These are phyloP conservation scores for Rhynchosporium secalis DNA, from an alignment of 2,329 filamentous ascomycete species.

Conservation along the genomic window DNA sequence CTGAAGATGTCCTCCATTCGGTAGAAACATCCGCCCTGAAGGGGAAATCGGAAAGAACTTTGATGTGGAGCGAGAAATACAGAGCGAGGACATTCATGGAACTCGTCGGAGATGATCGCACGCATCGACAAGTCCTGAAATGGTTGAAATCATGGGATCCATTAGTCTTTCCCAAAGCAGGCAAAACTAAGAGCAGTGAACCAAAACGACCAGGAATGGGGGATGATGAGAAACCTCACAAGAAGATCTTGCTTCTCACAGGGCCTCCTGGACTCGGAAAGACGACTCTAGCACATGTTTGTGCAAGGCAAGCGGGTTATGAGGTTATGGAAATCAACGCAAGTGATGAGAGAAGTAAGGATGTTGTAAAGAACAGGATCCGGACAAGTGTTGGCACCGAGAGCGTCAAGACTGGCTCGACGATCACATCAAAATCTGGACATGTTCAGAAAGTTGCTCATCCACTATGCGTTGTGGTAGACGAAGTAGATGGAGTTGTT, in stretches of 20 bases:
- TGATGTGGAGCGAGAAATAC: slow-evolving; percentile 98
- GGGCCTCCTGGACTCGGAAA: slow-evolving; percentile 94
- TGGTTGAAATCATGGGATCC: slow-evolving; percentile 96
- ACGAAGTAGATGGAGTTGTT: slow-evolving; percentile 95
- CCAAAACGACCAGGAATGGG: slow-evolving; percentile 45
- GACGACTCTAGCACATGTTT: slow-evolving; percentile 94
- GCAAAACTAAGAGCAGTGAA: slow-evolving; percentile 55
- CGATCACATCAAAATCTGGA: slow-evolving; percentile 52
- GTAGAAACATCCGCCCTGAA: slow-evolving; percentile 41
- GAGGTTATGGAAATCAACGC: slow-evolving; percentile 97
- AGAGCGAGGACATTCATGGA: slow-evolving; percentile 89
- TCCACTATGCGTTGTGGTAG: slow-evolving; percentile 90
- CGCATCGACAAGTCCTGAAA: slow-evolving; percentile 82
- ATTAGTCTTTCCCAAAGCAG: slow-evolving; percentile 76
- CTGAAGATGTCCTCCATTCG: slow-evolving; percentile 41
- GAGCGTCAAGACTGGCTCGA: slow-evolving; percentile 74
- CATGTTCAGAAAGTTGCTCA: slow-evolving; percentile 70
- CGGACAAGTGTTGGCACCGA: slow-evolving; percentile 91
- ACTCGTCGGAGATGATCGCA: slow-evolving; percentile 89
- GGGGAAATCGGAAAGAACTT: slow-evolving; percentile 43
- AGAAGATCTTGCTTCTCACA: slow-evolving; percentile 86
- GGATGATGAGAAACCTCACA: slow-evolving; percentile 73
- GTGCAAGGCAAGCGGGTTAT: slow-evolving; percentile 91
- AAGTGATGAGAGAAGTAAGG: slow-evolving; percentile 86
- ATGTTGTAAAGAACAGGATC: slow-evolving; percentile 89